These are phyloP conservation scores for Citrus glauca DNA, from an alignment of 345 rosid species.

Conservation along the genomic window DNA sequence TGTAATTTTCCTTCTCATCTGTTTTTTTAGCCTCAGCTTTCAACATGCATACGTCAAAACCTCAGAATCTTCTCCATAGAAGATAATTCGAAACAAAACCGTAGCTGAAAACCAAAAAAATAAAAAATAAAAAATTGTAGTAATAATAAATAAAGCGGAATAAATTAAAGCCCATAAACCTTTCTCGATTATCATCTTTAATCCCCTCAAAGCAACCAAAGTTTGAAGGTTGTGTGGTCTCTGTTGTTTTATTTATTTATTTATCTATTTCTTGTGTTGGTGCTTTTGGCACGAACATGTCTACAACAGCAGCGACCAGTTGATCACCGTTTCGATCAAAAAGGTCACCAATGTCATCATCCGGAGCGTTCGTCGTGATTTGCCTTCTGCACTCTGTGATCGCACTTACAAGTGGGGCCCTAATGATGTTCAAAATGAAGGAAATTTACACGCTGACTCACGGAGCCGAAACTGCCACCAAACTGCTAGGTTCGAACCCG, in stretches of 20 bases:
- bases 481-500: constrained; percentile 59
- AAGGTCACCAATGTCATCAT: constrained; percentile 28
- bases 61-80: background rate
- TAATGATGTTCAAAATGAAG: constrained; percentile 66
- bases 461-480: constrained; percentile 46
- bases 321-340: background rate
- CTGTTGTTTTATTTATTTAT: background rate
- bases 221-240: background rate
- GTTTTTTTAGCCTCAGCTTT: background rate
- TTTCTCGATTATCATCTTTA: background rate
- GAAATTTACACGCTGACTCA: constrained; percentile 58
- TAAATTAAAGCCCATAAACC: too few relatives aligned
- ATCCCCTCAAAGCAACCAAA: background rate
- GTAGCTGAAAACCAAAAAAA: background rate
- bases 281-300: background rate
- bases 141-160: background rate
- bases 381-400: constrained; percentile 64
- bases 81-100: background rate
- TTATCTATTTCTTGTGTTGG: background rate
- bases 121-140: background rate
- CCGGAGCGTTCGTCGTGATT: constrained; percentile 46
- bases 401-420: constrained; percentile 57
- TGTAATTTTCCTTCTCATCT: background rate
- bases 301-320: background rate
- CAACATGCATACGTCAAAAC: background rate